Base-by-base conservation (phyloP, 169 alveolate genomes). In the Cryptosporidium parvum region DNA sequence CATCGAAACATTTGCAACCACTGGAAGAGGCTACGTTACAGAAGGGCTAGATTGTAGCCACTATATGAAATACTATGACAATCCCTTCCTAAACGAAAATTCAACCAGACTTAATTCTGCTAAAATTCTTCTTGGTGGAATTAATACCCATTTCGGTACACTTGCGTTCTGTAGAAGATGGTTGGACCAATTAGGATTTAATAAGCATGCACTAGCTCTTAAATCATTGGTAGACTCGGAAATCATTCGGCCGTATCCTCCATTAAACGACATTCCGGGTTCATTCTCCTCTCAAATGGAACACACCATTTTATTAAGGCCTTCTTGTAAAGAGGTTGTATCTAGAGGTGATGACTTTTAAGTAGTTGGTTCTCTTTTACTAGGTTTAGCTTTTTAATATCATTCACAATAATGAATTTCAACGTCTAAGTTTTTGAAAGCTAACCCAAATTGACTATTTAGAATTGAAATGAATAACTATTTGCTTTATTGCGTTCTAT, bases 161-260 rank as follows among this genome's bases (percentile, higher is more conserved):
- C 95, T 99, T 37, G 99, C 99, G 6, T 99, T 98, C 92, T 98
- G 99, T 86, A 95, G 99, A 85, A 97, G 99, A 85, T 98, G 99
- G 99, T 92, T 99, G 67, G 99, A 97, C 72, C 99, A 98, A 86
- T 95, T 96, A 61, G 99, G 99, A 8, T 97, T 96, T 70, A 92
- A 94, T 29, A 96, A 97, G 91, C 99, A 98, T 85, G 93, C 97
- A 42, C 80, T 98, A 91, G 98, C 99, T 1, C 91, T 98, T 87
- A 98, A 97, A 93, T 94, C 94, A 37, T 95, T 99, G 52, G 97
- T 97, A 37, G 99, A 99, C 93, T 93, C 96, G 72, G 99, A 98
- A 70, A 96, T 99, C 4, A 98, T 99, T 69, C 95, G 94, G 26
- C 99, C 99, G 8, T 98, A 98, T 92, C 99, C 99, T 18, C 99